phyloP scores from a whole-genome alignment of 2,329 filamentous ascomycete species.

The Coniella vitis region DNA sequence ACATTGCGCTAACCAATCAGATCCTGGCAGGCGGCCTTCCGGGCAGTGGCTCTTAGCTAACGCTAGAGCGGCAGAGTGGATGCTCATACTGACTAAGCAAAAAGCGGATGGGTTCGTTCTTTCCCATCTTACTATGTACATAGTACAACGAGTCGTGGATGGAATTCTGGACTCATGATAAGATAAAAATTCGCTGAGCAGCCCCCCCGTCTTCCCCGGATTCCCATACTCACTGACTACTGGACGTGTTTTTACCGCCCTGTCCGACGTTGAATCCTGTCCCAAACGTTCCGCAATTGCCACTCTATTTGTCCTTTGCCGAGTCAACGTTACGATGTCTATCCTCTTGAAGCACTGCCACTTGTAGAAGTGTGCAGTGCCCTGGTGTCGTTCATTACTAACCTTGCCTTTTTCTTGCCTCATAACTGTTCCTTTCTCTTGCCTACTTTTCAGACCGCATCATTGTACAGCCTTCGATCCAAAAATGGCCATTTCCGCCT shows the following conservation, averaged over 20 bases:
- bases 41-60: not conserved
- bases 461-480: too few species aligned
- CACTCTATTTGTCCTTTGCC: not conserved
- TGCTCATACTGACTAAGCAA: too few species aligned
- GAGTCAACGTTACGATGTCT: constrained; percentile 6
- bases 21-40: not conserved
- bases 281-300: not conserved
- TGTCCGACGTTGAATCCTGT: not conserved
- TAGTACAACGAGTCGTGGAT: too few species aligned
- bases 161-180: not conserved
- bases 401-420: not conserved
- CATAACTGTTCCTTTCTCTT: too few species aligned
- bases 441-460: too few species aligned
- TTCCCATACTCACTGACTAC: not conserved
- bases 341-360: constrained; percentile 4
- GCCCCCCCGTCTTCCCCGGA: not conserved
- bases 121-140: not conserved
- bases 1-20: not conserved
- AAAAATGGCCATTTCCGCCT: constrained; percentile 29
- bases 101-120: too few species aligned
- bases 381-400: not conserved
- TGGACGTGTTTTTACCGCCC: not conserved
- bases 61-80: too few species aligned
- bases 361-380: constrained; percentile 3
- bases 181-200: constrained; percentile 4